phyloP scores from a whole-genome alignment of 352 stramenopile genomes.

The Nothophytophthora sp. region DNA sequence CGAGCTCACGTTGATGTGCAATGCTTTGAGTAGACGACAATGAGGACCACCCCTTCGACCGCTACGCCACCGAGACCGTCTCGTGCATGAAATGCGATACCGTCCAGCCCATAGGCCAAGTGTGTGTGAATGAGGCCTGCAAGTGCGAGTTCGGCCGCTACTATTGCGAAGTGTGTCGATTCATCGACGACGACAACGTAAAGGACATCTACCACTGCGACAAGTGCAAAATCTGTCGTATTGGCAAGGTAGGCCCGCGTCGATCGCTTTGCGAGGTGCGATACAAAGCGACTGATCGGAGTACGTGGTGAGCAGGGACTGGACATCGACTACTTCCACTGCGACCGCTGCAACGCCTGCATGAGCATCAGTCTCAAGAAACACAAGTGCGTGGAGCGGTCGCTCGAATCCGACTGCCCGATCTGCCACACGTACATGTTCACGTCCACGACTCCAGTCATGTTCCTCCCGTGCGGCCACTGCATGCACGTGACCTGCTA shows the following conservation, averaged over 20 bases:
- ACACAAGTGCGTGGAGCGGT: conserved; percentile 95
- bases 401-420: conserved; percentile 94
- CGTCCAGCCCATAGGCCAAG: conserved; percentile 64
- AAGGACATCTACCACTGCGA: conserved; percentile 98
- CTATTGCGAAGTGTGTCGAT: conserved; percentile 95
- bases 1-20: no score
- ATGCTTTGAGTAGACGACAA: conserved; percentile 50
- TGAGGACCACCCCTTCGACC: conserved; percentile 91
- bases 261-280: neutral
- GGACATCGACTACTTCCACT: conserved; percentile 98
- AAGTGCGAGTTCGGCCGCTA: conserved; percentile 90
- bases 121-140: conserved; percentile 69
- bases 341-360: conserved; percentile 98
- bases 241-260: conserved; percentile 90
- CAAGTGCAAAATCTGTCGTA: conserved; percentile 97
- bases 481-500: conserved; percentile 98
- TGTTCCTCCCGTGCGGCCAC: conserved; percentile 95
- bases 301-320: conserved; percentile 54
- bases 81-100: conserved; percentile 94
- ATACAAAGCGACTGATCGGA: neutral
- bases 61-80: conserved; percentile 94
- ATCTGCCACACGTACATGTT: conserved; percentile 97
- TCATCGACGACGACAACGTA: conserved; percentile 92
- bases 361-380: conserved; percentile 91
- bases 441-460: conserved; percentile 94